Evolutionary conservation across 208 protist genomes (phyloP).

Genomic region (Phytomonas sp.): DNA sequence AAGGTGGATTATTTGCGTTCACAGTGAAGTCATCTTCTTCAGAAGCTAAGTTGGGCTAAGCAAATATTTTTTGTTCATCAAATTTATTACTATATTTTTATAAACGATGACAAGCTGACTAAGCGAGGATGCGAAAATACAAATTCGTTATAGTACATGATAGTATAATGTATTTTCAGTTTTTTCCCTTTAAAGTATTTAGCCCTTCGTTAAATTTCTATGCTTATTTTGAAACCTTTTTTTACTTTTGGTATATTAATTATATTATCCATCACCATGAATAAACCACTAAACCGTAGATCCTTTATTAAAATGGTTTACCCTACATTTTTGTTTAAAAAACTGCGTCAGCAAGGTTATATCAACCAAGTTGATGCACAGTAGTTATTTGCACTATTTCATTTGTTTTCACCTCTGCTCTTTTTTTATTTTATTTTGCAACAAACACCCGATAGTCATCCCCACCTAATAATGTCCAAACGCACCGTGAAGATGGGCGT

Average conservation of each 20-base stretch:
- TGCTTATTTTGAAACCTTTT: neutral
- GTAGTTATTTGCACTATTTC: conserved; percentile 4
- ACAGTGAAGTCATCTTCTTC: neutral
- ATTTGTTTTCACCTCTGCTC: conserved; percentile 9
- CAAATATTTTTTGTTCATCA: neutral
- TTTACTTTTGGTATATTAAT: neutral
- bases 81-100: neutral
- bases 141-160: conserved; percentile 1
- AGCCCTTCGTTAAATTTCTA: neutral
- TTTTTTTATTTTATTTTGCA: conserved; percentile 1
- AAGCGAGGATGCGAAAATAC: neutral
- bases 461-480: conserved; percentile 83
- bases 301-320: neutral
- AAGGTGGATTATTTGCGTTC: neutral
- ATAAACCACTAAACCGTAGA: neutral
- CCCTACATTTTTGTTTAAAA: neutral
- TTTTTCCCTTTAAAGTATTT: neutral
- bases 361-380: neutral
- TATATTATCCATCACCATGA: neutral
- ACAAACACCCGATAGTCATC: neutral
- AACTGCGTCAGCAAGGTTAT: neutral
- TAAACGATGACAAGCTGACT: neutral
- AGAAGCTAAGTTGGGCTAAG: neutral
- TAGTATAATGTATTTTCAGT: neutral
- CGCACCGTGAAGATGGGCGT: conserved; percentile 99